These are phyloP conservation scores for Aphanomyces invadans DNA, from an alignment of 352 stramenopile genomes.

Conservation along the genomic window DNA sequence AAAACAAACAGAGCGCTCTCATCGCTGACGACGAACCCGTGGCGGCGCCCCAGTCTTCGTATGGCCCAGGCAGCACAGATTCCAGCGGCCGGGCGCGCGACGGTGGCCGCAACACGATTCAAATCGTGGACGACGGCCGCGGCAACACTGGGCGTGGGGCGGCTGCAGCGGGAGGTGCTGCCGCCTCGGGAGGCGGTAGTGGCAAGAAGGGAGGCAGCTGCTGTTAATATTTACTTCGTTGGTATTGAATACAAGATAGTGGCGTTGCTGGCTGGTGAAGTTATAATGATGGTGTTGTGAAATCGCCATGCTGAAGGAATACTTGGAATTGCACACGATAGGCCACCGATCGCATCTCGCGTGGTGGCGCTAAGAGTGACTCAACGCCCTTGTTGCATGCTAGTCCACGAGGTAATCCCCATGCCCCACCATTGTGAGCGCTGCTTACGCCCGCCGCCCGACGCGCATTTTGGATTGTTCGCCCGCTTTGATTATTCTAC, in stretches of 20 bases:
- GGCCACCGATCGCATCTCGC: too few relatives aligned
- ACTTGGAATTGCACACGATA: too few relatives aligned
- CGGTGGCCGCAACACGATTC: constrained; percentile 44
- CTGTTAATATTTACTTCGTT: constrained; percentile 22
- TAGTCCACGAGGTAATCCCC: too few relatives aligned
- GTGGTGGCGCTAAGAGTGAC: too few relatives aligned
- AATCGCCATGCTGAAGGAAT: too few relatives aligned
- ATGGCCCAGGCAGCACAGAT: neutral
- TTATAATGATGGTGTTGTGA: too few relatives aligned
- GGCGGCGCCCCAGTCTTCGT: constrained; percentile 20
- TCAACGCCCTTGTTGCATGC: too few relatives aligned
- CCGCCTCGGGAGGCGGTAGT: neutral
- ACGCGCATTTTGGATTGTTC: too few relatives aligned
- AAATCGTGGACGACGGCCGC: constrained; percentile 57
- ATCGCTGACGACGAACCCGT: constrained; percentile 51
- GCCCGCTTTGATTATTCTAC: too few relatives aligned
- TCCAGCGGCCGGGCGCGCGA: constrained; percentile 33
- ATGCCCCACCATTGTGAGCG: too few relatives aligned
- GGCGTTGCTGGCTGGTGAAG: neutral
- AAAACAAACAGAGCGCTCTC: constrained; percentile 62
- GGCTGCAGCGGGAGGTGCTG: neutral
- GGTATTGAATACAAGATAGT: neutral
- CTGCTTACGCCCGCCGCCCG: too few relatives aligned
- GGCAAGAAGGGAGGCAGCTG: constrained; percentile 13
- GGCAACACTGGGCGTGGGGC: constrained; percentile 3